Percentiles rank a stretch among this genome's conserved stretches.
Conservation (phyloP, 257 asterid genomes). For the Sherardia arvensis region DNA sequence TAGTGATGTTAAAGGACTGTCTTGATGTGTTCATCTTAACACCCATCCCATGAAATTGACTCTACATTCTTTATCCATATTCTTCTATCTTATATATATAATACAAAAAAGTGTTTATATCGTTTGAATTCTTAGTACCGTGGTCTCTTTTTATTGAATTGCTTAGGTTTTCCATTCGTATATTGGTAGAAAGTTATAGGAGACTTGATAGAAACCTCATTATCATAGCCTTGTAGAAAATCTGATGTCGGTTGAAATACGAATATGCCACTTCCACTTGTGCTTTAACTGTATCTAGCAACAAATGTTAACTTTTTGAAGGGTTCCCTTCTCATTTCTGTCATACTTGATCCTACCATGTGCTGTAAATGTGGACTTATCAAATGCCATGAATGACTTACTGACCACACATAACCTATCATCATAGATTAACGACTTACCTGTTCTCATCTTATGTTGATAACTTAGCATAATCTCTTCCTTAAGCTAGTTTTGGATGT, state of each 20-base stretch:
- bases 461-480: too few relatives aligned
- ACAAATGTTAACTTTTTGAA: background rate
- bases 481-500: too few relatives aligned
- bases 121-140: background rate
- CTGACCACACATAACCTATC: background rate
- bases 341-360: slow-evolving; percentile 6
- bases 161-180: background rate
- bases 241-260: background rate
- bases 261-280: background rate
- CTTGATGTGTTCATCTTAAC: background rate
- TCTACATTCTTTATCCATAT: background rate
- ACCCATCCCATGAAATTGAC: background rate
- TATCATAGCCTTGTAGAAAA: background rate
- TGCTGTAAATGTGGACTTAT: background rate
- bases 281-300: background rate
- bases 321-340: background rate
- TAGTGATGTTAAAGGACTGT: slow-evolving; percentile 8
- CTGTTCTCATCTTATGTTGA: too few relatives aligned
- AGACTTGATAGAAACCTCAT: too few relatives aligned
- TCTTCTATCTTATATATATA: background rate
- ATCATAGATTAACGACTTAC: background rate
- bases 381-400: background rate
- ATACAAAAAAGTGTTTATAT: background rate
- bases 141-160: background rate
- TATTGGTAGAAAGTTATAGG: too few relatives aligned